Conservation (phyloP, 225 moss, liverwort and hornwort genomes). For the Climacium dendroides region DNA sequence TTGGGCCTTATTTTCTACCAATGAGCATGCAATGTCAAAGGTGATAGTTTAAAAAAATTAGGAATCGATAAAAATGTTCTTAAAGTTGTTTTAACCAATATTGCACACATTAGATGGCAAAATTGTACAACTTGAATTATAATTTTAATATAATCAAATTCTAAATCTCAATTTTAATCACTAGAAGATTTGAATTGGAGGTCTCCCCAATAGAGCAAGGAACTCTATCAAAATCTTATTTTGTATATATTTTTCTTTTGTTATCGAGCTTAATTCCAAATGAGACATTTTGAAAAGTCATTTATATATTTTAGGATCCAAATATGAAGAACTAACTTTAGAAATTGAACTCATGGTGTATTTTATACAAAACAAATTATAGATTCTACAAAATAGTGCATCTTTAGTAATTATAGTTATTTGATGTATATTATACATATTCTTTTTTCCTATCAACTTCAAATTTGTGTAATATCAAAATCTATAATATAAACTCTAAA, state of each 20-base stretch:
- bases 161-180: neutral
- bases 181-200: neutral
- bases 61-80: neutral
- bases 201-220: neutral
- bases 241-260: neutral
- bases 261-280: neutral
- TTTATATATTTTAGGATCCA: neutral
- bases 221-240: neutral
- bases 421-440: neutral
- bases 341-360: neutral
- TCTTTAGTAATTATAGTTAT: neutral
- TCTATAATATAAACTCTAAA: neutral
- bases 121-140: neutral
- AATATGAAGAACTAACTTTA: rapidly evolving
- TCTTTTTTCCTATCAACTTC: neutral
- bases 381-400: neutral
- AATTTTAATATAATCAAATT: neutral
- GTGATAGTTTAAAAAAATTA: neutral
- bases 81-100: neutral
- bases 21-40: neutral
- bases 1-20: neutral
- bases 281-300: neutral
- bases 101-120: neutral
- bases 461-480: neutral
- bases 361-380: neutral